Evolutionary conservation across 345 rosid species (phyloP).

Genomic region (Lepidium sativum): DNA sequence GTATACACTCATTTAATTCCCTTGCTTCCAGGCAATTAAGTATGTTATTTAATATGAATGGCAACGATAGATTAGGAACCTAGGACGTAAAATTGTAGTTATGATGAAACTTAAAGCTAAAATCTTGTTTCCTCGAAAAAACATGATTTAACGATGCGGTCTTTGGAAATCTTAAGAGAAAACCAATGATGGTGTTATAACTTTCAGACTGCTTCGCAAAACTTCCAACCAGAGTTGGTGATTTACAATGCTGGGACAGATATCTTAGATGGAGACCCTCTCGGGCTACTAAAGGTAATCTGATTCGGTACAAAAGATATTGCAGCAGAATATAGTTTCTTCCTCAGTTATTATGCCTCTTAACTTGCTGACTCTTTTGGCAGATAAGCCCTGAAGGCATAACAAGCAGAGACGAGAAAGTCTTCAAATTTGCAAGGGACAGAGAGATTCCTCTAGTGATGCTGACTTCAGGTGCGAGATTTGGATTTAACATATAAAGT

Average conservation of each 20-base stretch:
- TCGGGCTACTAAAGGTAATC: constrained; percentile 72
- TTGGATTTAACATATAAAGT: not conserved
- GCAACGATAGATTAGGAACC: not conserved
- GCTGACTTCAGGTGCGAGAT: constrained; percentile 75
- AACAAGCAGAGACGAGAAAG: constrained; percentile 75
- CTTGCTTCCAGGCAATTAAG: not conserved
- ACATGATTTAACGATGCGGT: not conserved
- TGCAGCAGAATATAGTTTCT: not conserved
- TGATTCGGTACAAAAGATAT: not conserved
- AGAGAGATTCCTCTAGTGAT: constrained; percentile 67
- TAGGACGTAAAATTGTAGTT: not conserved
- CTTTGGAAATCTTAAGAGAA: not conserved
- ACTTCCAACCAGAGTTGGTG: constrained; percentile 67
- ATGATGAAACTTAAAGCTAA: not conserved
- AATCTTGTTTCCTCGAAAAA: not conserved
- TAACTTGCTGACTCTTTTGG: not conserved
- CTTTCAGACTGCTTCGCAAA: constrained; percentile 58
- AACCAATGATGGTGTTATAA: not conserved
- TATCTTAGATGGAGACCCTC: constrained; percentile 92
- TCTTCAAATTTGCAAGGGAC: constrained; percentile 68
- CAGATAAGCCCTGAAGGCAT: constrained; percentile 83
- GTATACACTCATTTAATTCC: constrained; percentile 26
- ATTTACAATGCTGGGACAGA: constrained; percentile 96
- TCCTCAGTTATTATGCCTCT: not conserved
- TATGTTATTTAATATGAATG: not conserved